Base-by-base conservation (phyloP, 805 yeast species). In the Ogataea trehaloabstinens region DNA sequence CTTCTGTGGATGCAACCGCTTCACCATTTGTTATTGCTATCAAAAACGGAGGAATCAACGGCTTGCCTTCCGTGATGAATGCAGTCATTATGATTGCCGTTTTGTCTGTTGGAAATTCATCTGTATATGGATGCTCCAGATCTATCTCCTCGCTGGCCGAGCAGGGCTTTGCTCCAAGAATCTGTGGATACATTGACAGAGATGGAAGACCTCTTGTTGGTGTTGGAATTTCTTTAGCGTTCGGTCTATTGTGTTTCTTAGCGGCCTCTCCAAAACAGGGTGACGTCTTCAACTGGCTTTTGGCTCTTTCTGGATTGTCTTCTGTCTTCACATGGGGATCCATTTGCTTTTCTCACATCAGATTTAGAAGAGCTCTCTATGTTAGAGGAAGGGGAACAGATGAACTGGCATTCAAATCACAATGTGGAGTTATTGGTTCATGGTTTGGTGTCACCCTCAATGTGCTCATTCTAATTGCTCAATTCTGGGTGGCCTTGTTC, bases 251-350 rank as follows among this genome's bases (percentile, higher is more conserved):
- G 16, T 76, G 85, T 41, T 80, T 76, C 61, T 65, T 85, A 31
- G 76, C 82, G 28, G 86, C 86, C 4, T 74, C 83, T 28, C 61
- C 70, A 7, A 63, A 71, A 42, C 68, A 79, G 51, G 72, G 71
- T 35, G 73, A 64, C 6, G 82, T 83, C 20, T 86, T 85, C 65
- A 68, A 69, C 48, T 85, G 93, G 93, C 62, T 85, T 61, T 67
- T 82, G 52, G 84, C 90, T n/a, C 61, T 85, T 24, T 80, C 88
- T 28, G 90, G 90, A 44, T 67, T 85, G 46, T 78, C 89, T 1
- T 79, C 89, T n/a, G 68, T 85, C 43, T 78, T 83, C 63, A 80
- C 86, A 24, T 85, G 95, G 95, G 82, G 81, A 36, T 75, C 87
- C 5, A 79, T 85, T 46, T 79, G 83, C 55, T 63, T 74, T 29